Percentiles rank a stretch among this genome's conserved stretches.
Conservation (phyloP, 176 grass and related monocot genomes). For the Guadua angustifolia region DNA sequence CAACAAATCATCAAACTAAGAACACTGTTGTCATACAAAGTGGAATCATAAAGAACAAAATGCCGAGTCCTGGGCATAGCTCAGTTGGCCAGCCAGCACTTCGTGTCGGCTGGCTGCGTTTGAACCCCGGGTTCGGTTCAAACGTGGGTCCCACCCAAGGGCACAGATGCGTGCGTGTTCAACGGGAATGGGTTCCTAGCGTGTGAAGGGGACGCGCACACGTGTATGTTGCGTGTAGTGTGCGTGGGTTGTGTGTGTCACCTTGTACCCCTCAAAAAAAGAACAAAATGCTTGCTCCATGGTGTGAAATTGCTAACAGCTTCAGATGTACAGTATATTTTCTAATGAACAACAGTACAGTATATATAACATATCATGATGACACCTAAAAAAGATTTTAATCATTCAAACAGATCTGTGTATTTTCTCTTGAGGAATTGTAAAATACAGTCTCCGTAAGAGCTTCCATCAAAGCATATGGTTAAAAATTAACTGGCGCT, state of each 20-base stretch:
- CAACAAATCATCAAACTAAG: not conserved
- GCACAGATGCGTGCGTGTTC: too few species aligned
- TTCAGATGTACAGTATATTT: not conserved
- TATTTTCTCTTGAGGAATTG: slow-evolving; percentile 1
- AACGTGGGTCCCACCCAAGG: too few species aligned
- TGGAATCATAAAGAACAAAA: not conserved
- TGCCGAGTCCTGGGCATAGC: not conserved
- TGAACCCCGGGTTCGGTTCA: too few species aligned
- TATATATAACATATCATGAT: not conserved
- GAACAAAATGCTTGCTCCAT: not conserved
- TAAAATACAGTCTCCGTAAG: not conserved
- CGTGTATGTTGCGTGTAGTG: too few species aligned
- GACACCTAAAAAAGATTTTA: not conserved
- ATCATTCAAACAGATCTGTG: not conserved
- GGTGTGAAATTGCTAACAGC: not conserved
- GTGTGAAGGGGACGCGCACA: too few species aligned
- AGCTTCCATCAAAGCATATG: not conserved
- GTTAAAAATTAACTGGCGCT: not conserved
- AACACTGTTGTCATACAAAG: not conserved
- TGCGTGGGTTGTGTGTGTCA: too few species aligned
- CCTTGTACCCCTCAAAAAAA: not conserved
- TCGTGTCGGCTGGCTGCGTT: too few species aligned
- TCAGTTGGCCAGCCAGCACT: too few species aligned
- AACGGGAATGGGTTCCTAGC: too few species aligned
- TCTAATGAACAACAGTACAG: not conserved